A percentile compares a stretch with the other conserved stretches of the same genome.
Conservation (phyloP, 805 yeast species). For the Kluyveromyces lactis region DNA sequence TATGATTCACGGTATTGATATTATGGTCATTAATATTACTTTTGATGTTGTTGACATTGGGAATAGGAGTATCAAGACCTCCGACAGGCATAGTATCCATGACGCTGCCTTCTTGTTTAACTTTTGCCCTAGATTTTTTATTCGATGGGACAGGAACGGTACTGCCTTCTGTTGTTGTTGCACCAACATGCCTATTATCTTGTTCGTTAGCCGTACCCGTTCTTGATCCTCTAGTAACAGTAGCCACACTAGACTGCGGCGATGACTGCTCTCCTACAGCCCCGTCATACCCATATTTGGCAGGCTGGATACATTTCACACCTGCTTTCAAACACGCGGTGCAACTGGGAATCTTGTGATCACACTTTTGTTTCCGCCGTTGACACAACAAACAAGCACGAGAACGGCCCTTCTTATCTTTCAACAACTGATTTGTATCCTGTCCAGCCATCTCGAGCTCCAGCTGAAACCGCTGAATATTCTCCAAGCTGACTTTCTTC, state of each 20-base stretch:
- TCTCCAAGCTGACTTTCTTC: slow-evolving; percentile 28
- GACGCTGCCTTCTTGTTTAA: no score
- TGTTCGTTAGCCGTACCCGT: no score
- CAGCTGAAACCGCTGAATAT: slow-evolving; percentile 26
- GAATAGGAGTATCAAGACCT: no score
- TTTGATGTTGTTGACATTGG: no score
- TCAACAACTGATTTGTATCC: slow-evolving; percentile 20
- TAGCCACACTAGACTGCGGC: no score
- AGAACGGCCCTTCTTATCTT: slow-evolving; percentile 47
- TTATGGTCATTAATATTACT: background rate
- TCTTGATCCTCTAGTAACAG: no score
- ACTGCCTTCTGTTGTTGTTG: no score
- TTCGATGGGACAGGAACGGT: no score
- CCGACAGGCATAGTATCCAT: no score
- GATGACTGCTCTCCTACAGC: background rate
- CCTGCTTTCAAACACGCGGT: slow-evolving; percentile 60
- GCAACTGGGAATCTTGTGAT: slow-evolving; percentile 55
- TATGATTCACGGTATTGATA: background rate
- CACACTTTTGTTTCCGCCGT: slow-evolving; percentile 55
- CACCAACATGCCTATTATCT: no score
- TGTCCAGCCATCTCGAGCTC: slow-evolving; percentile 29
- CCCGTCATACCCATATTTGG: slow-evolving; percentile 33
- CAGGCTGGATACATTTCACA: slow-evolving; percentile 56
- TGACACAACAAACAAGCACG: slow-evolving; percentile 51
- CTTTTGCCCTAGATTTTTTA: no score